These are phyloP conservation scores for Mimosa bimucronata DNA, from an alignment of 306 rosid genomes.

Conservation along the genomic window DNA sequence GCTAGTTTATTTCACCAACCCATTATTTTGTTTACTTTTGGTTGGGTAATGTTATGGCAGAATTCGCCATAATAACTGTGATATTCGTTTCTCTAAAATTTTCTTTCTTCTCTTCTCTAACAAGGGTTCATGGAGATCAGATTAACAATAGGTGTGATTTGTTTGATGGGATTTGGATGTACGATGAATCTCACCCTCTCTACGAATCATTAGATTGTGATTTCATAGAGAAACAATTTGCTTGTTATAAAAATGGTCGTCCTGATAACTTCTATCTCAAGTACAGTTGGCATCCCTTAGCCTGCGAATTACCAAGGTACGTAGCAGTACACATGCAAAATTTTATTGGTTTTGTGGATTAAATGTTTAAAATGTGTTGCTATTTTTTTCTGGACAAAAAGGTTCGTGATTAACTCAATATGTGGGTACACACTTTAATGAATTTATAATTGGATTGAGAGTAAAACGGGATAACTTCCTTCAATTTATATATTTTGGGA, in stretches of 20 bases:
- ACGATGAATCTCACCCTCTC: constrained; percentile 60
- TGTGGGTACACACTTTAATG: no score
- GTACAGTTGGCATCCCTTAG: constrained; percentile 74
- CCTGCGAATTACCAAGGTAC: constrained; percentile 71
- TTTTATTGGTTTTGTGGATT: no score
- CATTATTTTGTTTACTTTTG: not conserved
- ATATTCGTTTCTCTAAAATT: not conserved
- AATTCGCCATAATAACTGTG: constrained; percentile 13
- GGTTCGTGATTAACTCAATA: no score
- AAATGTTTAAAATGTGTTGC: no score
- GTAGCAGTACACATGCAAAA: constrained; percentile 1
- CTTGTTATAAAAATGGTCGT: constrained; percentile 67
- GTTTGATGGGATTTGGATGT: constrained; percentile 66
- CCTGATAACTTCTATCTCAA: constrained; percentile 67
- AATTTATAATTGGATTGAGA: no score
- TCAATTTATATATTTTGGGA: no score
- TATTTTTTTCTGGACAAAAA: no score
- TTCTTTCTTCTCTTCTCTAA: not conserved
- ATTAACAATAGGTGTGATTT: constrained; percentile 44
- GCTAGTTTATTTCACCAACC: not conserved
- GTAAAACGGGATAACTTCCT: no score
- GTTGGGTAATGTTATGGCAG: constrained; percentile 34
- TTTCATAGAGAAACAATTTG: constrained; percentile 61
- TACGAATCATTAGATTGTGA: constrained; percentile 61
- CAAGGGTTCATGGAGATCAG: constrained; percentile 24